Evolutionary conservation across 306 rosid species (phyloP).

Genomic region (Purshia tridentata): DNA sequence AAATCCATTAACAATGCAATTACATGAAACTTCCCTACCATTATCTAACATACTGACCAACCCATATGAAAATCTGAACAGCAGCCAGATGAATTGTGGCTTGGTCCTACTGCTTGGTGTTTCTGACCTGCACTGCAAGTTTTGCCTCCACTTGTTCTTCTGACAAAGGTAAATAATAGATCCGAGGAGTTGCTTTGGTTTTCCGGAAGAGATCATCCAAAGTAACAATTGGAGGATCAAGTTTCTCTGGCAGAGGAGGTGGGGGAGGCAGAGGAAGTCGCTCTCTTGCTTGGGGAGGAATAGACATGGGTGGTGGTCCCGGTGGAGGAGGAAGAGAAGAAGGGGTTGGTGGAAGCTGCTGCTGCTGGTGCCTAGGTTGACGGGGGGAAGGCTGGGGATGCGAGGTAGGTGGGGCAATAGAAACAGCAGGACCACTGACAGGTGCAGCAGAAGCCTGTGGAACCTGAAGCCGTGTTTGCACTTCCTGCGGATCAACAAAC

Average conservation of each 20-base stretch:
- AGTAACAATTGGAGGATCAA: slow-evolving; percentile 78
- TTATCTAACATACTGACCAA: slow-evolving; percentile 35
- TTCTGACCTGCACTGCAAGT: slow-evolving; percentile 59
- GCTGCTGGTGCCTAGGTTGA: slow-evolving; percentile 36
- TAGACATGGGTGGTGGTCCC: slow-evolving; percentile 44
- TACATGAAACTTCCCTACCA: slow-evolving; percentile 35
- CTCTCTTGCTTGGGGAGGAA: slow-evolving; percentile 61
- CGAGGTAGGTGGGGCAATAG: slow-evolving; percentile 37
- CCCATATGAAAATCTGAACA: slow-evolving; percentile 21
- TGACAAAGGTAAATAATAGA: slow-evolving; percentile 88
- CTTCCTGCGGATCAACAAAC: slow-evolving; percentile 87
- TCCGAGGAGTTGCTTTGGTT: slow-evolving; percentile 86
- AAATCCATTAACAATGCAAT: slow-evolving; percentile 28
- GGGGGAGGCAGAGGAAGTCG: slow-evolving; percentile 80
- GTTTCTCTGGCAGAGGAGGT: slow-evolving; percentile 65
- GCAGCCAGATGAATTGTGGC: slow-evolving; percentile 25
- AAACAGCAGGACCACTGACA: slow-evolving; percentile 43
- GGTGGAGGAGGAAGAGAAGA: slow-evolving; percentile 39
- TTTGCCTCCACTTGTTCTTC: slow-evolving; percentile 79
- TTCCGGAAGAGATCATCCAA: slow-evolving; percentile 91
- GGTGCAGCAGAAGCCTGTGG: slow-evolving; percentile 61
- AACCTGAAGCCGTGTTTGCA: slow-evolving; percentile 59
- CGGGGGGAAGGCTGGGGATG: slow-evolving; percentile 47
- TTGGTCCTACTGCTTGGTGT: slow-evolving; percentile 35
- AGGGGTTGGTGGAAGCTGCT: slow-evolving; percentile 34